Base-by-base conservation (phyloP, 352 stramenopile species). In the Blastocystis sp. region DNA sequence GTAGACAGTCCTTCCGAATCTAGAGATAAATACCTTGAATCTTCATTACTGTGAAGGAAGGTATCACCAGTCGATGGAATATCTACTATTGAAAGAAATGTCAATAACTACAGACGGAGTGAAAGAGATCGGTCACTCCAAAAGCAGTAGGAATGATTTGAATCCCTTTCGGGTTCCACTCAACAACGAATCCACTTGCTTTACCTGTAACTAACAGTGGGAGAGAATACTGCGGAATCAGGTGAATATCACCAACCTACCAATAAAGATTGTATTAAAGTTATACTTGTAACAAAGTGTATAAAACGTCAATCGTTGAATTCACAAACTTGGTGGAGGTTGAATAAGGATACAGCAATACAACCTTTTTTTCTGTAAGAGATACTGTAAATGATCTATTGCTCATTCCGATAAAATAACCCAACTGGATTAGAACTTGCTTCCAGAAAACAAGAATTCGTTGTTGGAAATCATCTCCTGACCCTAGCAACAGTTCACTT, bases 401-500 rank as follows among this genome's bases (percentile, higher is more conserved):
- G 21, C 21, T 21, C 2, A 52, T 12, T 32, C 24, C 29, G 19
- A 19, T 11, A 46, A 51, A 66, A 21, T 11, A 7, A 83, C 5
- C n/a, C 21, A 2, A 80, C 69, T 35, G 21, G 11, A 46, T 80
- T 0, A 80, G 16, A 0, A 80, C 69, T 0, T 14, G 32, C 16
- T 80, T 54, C 69, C 69, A 80, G 16, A 80, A 35, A 61, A 65
- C 14, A 35, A 80, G 69, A 35, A 80, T 27, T n/a, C 32, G 21
- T 35, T 19, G 2, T 32, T 80, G 29, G 32, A 57, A 80, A 32
- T 39, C 19, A 11, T 24, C 29, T 19, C 14, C 16, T 35, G 21
- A 37, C 1, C 21, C 21, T 37, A 46, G 6, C 21, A 27, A 35
- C 24, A 65, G 32, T 65, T 80, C 29, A 37, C 29, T 61, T 61